Percentiles rank a stretch among this genome's conserved stretches.
These are phyloP conservation scores for Luffa acutangula DNA, from an alignment of 306 rosid genomes.

Conservation along the genomic window DNA sequence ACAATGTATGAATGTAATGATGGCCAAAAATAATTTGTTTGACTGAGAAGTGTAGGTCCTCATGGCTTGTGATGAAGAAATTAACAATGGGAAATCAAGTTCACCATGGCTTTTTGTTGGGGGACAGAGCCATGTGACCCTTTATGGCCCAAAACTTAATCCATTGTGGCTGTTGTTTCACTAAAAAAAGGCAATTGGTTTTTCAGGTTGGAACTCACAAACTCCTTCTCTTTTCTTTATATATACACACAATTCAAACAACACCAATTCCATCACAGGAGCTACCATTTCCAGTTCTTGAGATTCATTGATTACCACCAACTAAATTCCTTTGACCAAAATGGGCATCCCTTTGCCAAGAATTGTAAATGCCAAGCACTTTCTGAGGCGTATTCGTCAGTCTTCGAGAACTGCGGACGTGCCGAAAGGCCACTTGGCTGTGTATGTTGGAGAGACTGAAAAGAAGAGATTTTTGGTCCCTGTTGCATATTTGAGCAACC, in stretches of 20 bases:
- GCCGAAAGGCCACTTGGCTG: conserved; percentile 28
- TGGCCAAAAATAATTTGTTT: conserved; percentile 5
- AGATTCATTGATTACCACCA: neutral
- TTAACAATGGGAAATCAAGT: neutral
- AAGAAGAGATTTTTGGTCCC: conserved; percentile 14
- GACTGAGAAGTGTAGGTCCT: conserved; percentile 9
- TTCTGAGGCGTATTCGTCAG: neutral
- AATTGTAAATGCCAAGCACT: neutral
- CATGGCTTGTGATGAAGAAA: neutral
- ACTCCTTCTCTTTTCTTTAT: neutral
- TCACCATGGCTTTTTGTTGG: conserved; percentile 6
- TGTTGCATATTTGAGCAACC: conserved; percentile 1
- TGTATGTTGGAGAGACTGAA: conserved; percentile 24
- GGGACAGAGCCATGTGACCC: conserved; percentile 5
- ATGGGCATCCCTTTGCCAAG: conserved; percentile 5
- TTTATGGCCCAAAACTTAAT: conserved; percentile 3
- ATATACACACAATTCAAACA: neutral
- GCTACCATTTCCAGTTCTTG: conserved; percentile 3
- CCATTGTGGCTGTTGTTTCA: conserved; percentile 1
- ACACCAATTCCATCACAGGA: conserved; percentile 6
- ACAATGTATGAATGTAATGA: conserved; percentile 9
- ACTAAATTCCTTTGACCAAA: neutral
- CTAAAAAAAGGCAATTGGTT: neutral
- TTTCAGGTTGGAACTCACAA: neutral
- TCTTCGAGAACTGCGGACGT: conserved; percentile 9